These are phyloP conservation scores for Tricholoma hemisulphureum DNA, from an alignment of 768 basidiomycete genomes.

Conservation along the genomic window DNA sequence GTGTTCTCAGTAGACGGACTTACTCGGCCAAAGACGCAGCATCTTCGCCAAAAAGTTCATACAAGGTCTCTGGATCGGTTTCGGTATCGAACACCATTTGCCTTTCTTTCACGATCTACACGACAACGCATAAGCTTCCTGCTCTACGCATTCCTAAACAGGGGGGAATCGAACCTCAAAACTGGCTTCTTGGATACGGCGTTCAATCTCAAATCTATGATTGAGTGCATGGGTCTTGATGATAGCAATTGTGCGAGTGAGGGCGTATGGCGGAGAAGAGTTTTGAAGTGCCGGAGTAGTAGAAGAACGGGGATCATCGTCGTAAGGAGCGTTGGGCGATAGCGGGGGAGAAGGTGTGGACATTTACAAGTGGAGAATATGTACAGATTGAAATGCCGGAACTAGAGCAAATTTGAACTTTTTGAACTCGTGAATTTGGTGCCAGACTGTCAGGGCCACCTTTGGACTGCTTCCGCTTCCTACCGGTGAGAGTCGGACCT, in stretches of 20 bases:
- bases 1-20: constrained; percentile 30
- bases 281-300: constrained; percentile 10
- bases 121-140: constrained; percentile 14
- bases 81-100: constrained; percentile 89
- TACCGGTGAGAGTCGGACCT: constrained; percentile 10
- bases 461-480: background rate
- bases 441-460: background rate
- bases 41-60: constrained; percentile 79
- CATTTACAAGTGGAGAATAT: constrained; percentile 9
- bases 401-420: background rate
- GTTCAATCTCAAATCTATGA: constrained; percentile 79
- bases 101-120: constrained; percentile 79
- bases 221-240: constrained; percentile 78
- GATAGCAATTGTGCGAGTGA: constrained; percentile 74
- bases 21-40: constrained; percentile 73
- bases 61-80: constrained; percentile 74
- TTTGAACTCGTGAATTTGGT: too few species aligned
- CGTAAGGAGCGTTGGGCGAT: constrained; percentile 24
- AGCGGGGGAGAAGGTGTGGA: constrained; percentile 16
- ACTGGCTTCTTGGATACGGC: constrained; percentile 71
- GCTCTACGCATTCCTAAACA: constrained; percentile 9
- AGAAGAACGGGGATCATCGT: constrained; percentile 13
- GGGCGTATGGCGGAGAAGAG: constrained; percentile 14
- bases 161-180: constrained; percentile 61
- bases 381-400: background rate